Percentiles rank a stretch among this genome's conserved stretches.
These are phyloP conservation scores for Xanthoparmelia taractica DNA, from an alignment of 495 filamentous ascomycete genomes.

Conservation along the genomic window DNA sequence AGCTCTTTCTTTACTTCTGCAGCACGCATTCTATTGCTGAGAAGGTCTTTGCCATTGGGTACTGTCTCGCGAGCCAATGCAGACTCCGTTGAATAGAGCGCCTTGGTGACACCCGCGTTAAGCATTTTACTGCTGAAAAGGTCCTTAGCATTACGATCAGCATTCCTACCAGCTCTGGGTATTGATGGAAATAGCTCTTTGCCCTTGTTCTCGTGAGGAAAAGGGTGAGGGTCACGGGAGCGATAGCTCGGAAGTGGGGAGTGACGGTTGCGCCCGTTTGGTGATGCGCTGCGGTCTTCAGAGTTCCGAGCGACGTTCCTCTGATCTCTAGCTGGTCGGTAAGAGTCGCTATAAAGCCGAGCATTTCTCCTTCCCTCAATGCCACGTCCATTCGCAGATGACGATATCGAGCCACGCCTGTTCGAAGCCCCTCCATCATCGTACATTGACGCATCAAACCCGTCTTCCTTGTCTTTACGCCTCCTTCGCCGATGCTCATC, in stretches of 20 bases:
- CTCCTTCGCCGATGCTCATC: conserved; percentile 46
- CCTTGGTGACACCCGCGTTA: conserved; percentile 24
- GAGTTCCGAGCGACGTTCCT: conserved; percentile 21
- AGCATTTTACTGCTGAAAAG: not conserved
- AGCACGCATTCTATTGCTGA: conserved; percentile 40
- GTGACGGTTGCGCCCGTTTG: conserved; percentile 46
- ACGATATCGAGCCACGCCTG: conserved; percentile 23
- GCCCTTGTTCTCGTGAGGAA: conserved; percentile 32
- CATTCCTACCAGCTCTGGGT: conserved; percentile 2
- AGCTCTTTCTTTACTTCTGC: conserved; percentile 56
- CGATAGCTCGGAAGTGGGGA: conserved; percentile 15
- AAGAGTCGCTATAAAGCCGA: conserved; percentile 12
- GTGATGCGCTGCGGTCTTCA: conserved; percentile 60
- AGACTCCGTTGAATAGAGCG: conserved; percentile 37
- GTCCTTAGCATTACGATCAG: conserved; percentile 1
- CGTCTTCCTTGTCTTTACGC: conserved; percentile 40
- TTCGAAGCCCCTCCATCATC: conserved; percentile 49
- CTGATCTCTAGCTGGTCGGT: conserved; percentile 20
- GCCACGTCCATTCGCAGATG: conserved; percentile 32
- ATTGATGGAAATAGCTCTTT: conserved; percentile 42
- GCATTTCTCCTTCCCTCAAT: not conserved
- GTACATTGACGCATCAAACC: conserved; percentile 68
- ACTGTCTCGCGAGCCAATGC: not conserved
- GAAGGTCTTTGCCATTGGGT: conserved; percentile 1
- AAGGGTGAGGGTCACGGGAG: conserved; percentile 17